Conservation (phyloP, 1,284 basidiomycete species). For the Wallemia mellicola region DNA sequence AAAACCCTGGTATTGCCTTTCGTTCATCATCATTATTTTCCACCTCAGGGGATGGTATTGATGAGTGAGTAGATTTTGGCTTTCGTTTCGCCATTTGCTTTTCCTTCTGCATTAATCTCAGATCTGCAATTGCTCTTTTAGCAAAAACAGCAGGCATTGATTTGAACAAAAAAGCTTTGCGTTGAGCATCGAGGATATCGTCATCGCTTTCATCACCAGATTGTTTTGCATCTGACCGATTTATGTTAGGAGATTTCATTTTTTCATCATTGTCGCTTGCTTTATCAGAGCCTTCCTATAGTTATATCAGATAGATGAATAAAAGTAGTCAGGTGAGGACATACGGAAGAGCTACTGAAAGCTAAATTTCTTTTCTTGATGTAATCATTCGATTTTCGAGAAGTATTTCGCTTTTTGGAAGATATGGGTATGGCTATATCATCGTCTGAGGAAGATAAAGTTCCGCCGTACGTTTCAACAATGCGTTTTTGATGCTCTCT, state of each 20-base stretch:
- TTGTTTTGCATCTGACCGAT: too few relatives aligned
- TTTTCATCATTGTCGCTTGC: too few relatives aligned
- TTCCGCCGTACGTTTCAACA: background rate
- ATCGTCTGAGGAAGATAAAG: background rate
- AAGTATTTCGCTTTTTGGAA: background rate
- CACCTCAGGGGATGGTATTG: background rate
- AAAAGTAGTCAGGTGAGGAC: too few relatives aligned
- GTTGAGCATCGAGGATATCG: background rate
- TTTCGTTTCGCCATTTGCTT: background rate
- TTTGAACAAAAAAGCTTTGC: constrained; percentile 1
- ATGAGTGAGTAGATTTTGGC: background rate
- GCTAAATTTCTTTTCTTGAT: background rate
- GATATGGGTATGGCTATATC: background rate
- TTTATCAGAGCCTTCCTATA: too few relatives aligned
- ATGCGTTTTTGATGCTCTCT: background rate
- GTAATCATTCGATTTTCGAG: background rate
- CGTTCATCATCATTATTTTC: background rate
- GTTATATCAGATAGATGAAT: too few relatives aligned
- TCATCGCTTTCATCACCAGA: too few relatives aligned
- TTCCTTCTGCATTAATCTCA: constrained; percentile 4
- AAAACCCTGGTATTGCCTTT: too few relatives aligned
- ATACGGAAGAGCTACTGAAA: too few relatives aligned
- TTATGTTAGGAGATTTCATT: too few relatives aligned
- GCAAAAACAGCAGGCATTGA: constrained; percentile 5
- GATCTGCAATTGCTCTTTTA: constrained; percentile 2